A percentile compares a stretch with the other conserved stretches of the same genome.
These are phyloP conservation scores for Solanum paucissectum DNA, from an alignment of 257 asterid species.

Conservation along the genomic window DNA sequence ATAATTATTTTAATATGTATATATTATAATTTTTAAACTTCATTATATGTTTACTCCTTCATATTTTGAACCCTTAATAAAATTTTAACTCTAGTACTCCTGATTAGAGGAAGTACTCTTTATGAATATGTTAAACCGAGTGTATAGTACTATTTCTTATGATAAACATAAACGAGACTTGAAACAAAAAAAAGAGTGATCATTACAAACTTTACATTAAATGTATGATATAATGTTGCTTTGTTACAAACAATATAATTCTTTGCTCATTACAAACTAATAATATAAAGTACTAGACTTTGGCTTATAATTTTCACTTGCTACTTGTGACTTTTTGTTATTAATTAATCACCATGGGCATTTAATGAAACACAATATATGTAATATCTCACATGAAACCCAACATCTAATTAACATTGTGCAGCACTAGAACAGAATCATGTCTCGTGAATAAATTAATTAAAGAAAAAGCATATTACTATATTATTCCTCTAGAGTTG, in stretches of 20 bases:
- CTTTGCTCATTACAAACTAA: background rate
- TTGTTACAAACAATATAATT: background rate
- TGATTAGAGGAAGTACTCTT: too few species aligned
- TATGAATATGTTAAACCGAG: too few species aligned
- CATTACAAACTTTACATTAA: background rate
- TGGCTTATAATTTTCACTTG: background rate
- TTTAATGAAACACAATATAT: background rate
- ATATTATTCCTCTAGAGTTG: background rate
- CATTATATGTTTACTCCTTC: fast-evolving
- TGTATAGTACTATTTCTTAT: background rate
- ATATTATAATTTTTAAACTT: fast-evolving
- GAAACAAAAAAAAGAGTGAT: background rate
- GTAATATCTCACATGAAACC: background rate
- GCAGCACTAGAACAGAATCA: background rate
- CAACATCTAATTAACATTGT: background rate
- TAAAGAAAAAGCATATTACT: background rate
- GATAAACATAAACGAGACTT: background rate
- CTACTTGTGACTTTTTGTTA: background rate
- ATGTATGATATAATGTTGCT: background rate
- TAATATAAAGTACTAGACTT: background rate
- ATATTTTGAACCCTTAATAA: background rate
- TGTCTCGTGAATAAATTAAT: background rate
- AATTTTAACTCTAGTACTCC: too few species aligned
- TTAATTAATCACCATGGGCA: background rate
- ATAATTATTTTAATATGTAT: background rate